Percentiles rank a stretch among this genome's conserved stretches.
These are phyloP conservation scores for Phytopythium vexans DNA, from an alignment of 352 stramenopile species.

Conservation along the genomic window DNA sequence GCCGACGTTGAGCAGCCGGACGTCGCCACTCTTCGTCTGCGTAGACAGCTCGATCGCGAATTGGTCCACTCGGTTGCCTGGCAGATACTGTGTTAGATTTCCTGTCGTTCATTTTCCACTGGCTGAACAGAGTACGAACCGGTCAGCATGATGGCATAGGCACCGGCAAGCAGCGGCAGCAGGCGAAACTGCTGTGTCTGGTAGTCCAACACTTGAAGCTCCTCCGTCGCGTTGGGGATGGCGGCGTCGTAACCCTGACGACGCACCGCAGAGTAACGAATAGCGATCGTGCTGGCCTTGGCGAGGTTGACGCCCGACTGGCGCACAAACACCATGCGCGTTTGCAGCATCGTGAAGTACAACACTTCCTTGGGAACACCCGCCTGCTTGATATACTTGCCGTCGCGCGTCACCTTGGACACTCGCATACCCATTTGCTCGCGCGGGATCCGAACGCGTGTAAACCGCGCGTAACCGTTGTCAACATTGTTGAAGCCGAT, in stretches of 20 bases:
- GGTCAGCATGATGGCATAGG: conserved; percentile 88
- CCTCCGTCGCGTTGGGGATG: conserved; percentile 40
- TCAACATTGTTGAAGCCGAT: conserved; percentile 78
- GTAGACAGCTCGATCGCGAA: conserved; percentile 27
- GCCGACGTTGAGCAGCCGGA: conserved; percentile 29
- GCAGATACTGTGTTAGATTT: too few relatives aligned
- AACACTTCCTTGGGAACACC: conserved; percentile 45
- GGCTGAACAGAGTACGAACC: conserved; percentile 22
- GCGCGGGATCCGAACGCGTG: conserved; percentile 55
- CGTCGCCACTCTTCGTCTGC: conserved; percentile 23
- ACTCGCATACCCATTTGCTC: conserved; percentile 69
- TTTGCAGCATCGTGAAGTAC: conserved; percentile 85
- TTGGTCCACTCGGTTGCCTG: conserved; percentile 29
- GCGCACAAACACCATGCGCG: too few relatives aligned
- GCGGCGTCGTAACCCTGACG: conserved; percentile 81
- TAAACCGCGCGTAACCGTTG: conserved; percentile 62
- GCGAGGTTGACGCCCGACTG: too few relatives aligned
- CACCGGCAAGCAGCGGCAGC: conserved; percentile 89
- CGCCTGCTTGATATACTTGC: conserved; percentile 60
- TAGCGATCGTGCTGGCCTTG: conserved; percentile 90
- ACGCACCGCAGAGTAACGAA: conserved; percentile 93
- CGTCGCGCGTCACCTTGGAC: conserved; percentile 47
- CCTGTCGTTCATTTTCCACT: too few relatives aligned
- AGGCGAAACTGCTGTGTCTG: conserved; percentile 95
- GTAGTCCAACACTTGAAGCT: conserved; percentile 94